These are phyloP conservation scores for Mucor irregularis DNA, from an alignment of 371 early-diverging fungal genomes.

Conservation along the genomic window DNA sequence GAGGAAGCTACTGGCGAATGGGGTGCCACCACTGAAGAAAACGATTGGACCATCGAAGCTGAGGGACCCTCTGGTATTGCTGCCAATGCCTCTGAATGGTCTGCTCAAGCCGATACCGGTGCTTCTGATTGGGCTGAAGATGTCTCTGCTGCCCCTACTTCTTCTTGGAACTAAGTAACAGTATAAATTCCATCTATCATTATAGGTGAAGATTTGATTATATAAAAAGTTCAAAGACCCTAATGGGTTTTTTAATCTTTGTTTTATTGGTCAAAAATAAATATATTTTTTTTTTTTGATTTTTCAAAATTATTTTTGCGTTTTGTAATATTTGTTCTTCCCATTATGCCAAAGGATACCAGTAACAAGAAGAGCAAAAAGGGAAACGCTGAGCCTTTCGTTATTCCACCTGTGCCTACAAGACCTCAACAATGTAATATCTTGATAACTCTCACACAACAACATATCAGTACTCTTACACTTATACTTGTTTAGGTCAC, in stretches of 20 bases:
- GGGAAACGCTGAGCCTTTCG: constrained; percentile 11
- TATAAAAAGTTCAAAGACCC: too few species aligned
- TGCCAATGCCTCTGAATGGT: constrained; percentile 49
- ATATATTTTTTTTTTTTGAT: constrained; percentile 5
- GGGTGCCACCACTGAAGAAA: constrained; percentile 33
- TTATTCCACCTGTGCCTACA: constrained; percentile 44
- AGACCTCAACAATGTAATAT: constrained; percentile 47
- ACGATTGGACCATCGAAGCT: constrained; percentile 50
- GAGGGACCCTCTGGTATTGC: constrained; percentile 35
- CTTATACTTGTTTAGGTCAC: constrained; percentile 33
- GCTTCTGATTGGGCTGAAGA: constrained; percentile 37
- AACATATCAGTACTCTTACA: neutral
- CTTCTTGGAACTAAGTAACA: constrained; percentile 5
- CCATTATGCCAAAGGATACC: constrained; percentile 17
- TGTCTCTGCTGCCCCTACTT: constrained; percentile 17
- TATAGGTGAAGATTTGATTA: neutral
- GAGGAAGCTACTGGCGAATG: constrained; percentile 26
- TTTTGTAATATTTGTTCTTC: neutral
- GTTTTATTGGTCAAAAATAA: too few species aligned
- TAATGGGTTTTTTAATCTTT: too few species aligned
- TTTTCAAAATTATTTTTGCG: constrained; percentile 6
- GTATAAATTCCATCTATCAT: neutral
- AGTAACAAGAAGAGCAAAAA: constrained; percentile 11
- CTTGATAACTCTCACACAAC: neutral
- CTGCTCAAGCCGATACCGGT: constrained; percentile 26